Evolutionary conservation across 202 grass and related monocot genomes (phyloP).

Genomic region (Setaria viridis): DNA sequence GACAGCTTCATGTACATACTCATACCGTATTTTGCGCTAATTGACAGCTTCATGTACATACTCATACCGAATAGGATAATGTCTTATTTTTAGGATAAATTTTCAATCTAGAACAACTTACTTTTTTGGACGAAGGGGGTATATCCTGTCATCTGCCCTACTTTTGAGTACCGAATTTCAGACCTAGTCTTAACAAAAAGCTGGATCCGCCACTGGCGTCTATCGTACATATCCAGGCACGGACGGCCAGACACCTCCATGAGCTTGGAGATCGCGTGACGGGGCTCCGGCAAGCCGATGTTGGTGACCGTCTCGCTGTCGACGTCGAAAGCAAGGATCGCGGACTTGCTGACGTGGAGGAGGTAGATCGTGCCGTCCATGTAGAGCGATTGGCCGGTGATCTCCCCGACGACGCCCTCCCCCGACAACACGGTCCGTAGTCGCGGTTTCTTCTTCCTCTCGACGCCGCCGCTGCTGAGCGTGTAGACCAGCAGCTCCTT

Average conservation of each 20-base stretch:
- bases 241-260: neutral
- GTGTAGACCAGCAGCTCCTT: slow-evolving; percentile 2
- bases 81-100: too few relatives aligned
- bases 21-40: too few relatives aligned
- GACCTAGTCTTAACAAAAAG: too few relatives aligned
- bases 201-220: too few relatives aligned
- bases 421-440: neutral
- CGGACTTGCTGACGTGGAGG: neutral
- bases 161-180: too few relatives aligned
- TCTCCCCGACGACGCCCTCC: neutral
- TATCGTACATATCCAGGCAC: neutral
- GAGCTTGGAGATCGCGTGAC: neutral
- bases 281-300: neutral
- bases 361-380: neutral
- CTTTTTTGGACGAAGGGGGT: too few relatives aligned
- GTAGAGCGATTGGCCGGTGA: neutral
- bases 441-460: neutral
- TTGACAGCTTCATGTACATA: too few relatives aligned
- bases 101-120: too few relatives aligned
- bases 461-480: neutral
- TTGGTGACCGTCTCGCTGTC: neutral
- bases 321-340: neutral
- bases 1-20: too few relatives aligned
- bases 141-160: too few relatives aligned
- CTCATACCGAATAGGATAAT: too few relatives aligned